Evolutionary conservation across 495 filamentous ascomycete species (phyloP).

Genomic region (Hapsidospora chrysogenum): DNA sequence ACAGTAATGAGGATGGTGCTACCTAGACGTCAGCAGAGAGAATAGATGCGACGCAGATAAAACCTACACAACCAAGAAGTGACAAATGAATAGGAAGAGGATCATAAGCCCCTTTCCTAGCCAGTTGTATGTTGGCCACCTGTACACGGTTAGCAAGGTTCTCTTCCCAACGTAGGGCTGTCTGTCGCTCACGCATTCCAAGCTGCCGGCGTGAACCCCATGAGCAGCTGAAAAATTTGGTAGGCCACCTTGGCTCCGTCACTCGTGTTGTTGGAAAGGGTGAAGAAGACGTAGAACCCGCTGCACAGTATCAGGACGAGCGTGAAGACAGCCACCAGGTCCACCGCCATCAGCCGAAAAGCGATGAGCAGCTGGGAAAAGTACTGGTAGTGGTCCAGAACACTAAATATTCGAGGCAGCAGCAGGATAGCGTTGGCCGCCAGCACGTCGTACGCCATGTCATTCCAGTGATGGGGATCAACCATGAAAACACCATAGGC

Average conservation of each 20-base stretch:
- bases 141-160: not conserved
- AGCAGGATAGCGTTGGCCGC: constrained; percentile 78
- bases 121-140: constrained; percentile 65
- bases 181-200: constrained; percentile 28
- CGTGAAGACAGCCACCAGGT: constrained; percentile 67
- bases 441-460: constrained; percentile 79
- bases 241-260: constrained; percentile 59
- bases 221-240: constrained; percentile 77
- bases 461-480: constrained; percentile 48
- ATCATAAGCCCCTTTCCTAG: constrained; percentile 60
- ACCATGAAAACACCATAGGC: constrained; percentile 70
- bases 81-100: constrained; percentile 79
- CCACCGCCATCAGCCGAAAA: constrained; percentile 80
- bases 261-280: constrained; percentile 47
- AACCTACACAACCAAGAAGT: constrained; percentile 69
- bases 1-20: constrained; percentile 82
- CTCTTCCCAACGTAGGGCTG: not conserved
- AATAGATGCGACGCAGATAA: constrained; percentile 1
- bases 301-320: constrained; percentile 74
- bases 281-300: constrained; percentile 90
- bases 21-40: constrained; percentile 8
- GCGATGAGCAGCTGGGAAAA: constrained; percentile 89
- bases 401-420: constrained; percentile 77
- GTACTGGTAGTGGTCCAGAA: constrained; percentile 85
- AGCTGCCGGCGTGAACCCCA: constrained; percentile 51